Evolutionary conservation across 1,284 basidiomycete genomes (phyloP), one percentile per base, ranked within the genome.

Genomic region (Chalciporus sp.): DNA sequence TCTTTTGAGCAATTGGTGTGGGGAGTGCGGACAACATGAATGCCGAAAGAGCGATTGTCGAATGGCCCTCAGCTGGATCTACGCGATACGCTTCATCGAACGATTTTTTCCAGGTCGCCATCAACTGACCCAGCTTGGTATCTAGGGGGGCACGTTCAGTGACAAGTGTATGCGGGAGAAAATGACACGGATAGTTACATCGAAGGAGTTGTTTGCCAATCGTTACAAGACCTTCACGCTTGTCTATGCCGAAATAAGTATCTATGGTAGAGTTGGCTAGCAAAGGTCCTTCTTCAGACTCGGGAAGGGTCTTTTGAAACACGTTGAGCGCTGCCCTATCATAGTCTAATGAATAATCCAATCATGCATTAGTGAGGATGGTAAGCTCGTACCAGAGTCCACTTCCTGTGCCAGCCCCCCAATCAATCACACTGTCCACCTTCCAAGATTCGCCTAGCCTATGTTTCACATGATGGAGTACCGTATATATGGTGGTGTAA

Each of bases 11-110:
- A 8, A 82, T 62, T 41, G 83, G 72, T 10, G 79, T 86, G 2
- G 84, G 76, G 14, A 95, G 75, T 7, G 89, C 83, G 14, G 90
- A 87, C 1, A 99, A 76, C 63, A 87, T 79, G 73, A 96, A 98
- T 0, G 95, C 90, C 19, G 92, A 93, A 31, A 99, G 69, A 0
- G 90, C 92, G 35, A 98, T 69, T 7, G 86, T 83, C 39, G 82
- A 74, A 14, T 72, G 66, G 6, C 81, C 82, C 26, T 74, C 58
- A 4, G 55, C 31, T 42, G 66, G 64, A 35, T 62, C 74, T 57
- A 80, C 58, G 55, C 62, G 67, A 54, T 83, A 72, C 41, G 78
- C 74, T 29, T 80, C 77, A 11, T 71, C 76, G 61, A 84, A 83
- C 8, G 76, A 70, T 61, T 78, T 86, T 59, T 78, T 80, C 85